Base-by-base conservation (phyloP, 75 land plant species). In the Picea glauca region DNA sequence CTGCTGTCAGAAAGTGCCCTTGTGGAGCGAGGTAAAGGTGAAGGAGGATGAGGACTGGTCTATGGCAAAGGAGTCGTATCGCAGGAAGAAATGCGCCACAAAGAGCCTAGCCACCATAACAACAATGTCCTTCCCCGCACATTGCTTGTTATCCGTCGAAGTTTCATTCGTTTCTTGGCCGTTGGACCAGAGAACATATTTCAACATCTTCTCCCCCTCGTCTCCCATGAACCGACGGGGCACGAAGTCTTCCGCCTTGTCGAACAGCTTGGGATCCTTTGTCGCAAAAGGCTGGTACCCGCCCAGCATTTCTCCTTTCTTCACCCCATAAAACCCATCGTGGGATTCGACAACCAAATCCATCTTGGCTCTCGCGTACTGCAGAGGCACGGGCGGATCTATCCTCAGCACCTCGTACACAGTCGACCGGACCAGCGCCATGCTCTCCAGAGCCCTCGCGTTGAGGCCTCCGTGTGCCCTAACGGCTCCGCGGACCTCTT, bases 121-220 rank as follows among this genome's bases (percentile, higher is more conserved):
- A 74, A 92, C 93, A 31, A 93, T 40, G 38, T 94, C 87, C 84
- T 86, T 91, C 31, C 82, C 98, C 5, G 91, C 77, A 78, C 96
- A 93, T 78, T 90, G 90, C 83, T 93, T 93, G 83, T 93, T 87
- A 23, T 40, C 43, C 64, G 62, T 83, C 13, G 84, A 72, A 3
- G 94, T 82, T 5, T 35, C 66, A 30, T 72, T 87, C 33, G 90
- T 84, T 77, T 89, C 88, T 0, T 59, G 81, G 17, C 94, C 96
- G 57, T 92, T 93, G 14, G 95, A 89, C 96, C 96, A 93, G 35
- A 83, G 40, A 12, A 93, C 86, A 58, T 90, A 81, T 78, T 78
- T 78, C 66, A 92, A 56, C 54, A 94, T 72, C 83, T 79, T 80
- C 81, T 85, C 80, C 0, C 93, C 87, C 7, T 84, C 86, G 20